Base-by-base conservation (phyloP, 2,329 filamentous ascomycete species). In the Venturia pyrina region DNA sequence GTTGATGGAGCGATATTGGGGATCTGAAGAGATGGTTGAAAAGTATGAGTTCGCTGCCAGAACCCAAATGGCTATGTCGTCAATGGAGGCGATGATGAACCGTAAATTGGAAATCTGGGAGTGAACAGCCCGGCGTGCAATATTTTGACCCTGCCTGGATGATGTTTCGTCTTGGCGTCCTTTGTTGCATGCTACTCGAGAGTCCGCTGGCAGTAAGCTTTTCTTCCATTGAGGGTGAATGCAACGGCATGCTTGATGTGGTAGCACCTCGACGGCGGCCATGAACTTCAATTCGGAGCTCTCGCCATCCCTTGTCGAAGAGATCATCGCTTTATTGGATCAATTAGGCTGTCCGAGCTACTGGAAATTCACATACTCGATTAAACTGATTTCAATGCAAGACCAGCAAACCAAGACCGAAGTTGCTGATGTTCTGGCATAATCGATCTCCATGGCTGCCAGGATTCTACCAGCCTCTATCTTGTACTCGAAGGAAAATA, bases 1-100 rank as follows among this genome's bases (percentile, higher is more conserved):
- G 2, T 53, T 64, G 44, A 64, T 50, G 48, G 24, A 17, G 24
- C 32, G 46, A 15, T 50, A 64, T 56, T 64, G 62, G 62, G 48
- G 43, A 6, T 44, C 32, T 64, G 60, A 62, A 19, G 40, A 62
- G n/a, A 32, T 41, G 24, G 34, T 62, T 46, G 60, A 62, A 1
- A 28, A 46, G 15, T 62, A 62, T 11, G 37, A 43, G n/a, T 43
- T 43, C 11, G 43, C 37, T 24, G 60, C 60, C 28, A 62, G 60
- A 46, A 15, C 21, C 28, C 37, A 43, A 8, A 62, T 62, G 60
- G 60, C n/a, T 10, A 44, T 62, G 40, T 48, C 40, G 8, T n/a
- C 40, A n/a, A 48, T 48, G 60, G 40, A 62, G 37, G 60, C 44
- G 3, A 48, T 44, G 21, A 24, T 62, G 40, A 34, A 28, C 19